These are phyloP conservation scores for Entoloma clypeatum DNA, from an alignment of 1,284 basidiomycete species.

Conservation along the genomic window DNA sequence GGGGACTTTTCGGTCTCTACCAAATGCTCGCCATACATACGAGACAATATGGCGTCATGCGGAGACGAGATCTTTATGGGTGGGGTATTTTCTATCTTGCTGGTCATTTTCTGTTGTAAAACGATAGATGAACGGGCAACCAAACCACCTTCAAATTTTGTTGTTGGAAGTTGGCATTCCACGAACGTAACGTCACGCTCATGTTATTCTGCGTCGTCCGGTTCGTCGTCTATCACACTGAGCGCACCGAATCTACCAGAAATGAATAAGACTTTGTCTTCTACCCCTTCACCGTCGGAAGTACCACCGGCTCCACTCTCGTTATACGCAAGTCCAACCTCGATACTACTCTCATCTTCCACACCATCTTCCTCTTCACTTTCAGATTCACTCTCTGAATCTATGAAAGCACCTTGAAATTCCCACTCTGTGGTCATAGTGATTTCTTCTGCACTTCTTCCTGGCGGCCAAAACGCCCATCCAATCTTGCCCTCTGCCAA, in stretches of 20 bases:
- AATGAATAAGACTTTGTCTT: conserved; percentile 11
- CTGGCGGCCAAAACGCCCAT: conserved; percentile 85
- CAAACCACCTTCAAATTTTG: no score
- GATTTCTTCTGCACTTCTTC: conserved; percentile 30
- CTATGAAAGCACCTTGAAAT: conserved; percentile 58
- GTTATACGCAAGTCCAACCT: conserved; percentile 17
- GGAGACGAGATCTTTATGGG: conserved; percentile 41
- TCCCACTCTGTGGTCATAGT: conserved; percentile 23
- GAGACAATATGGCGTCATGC: conserved; percentile 58
- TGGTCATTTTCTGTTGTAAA: conserved; percentile 3
- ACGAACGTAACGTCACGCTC: conserved; percentile 7
- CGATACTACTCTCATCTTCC: conserved; percentile 28
- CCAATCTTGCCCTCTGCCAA: conserved; percentile 75
- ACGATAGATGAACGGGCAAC: no score
- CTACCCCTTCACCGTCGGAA: conserved; percentile 20
- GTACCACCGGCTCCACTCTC: conserved; percentile 28
- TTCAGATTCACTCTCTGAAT: conserved; percentile 26
- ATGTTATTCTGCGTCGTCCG: conserved; percentile 24
- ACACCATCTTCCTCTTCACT: conserved; percentile 27
- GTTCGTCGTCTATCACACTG: conserved; percentile 26
- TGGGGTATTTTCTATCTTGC: no score
- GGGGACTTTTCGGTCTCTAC: conserved; percentile 11
- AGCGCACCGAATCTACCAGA: conserved; percentile 39
- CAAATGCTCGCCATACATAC: conserved; percentile 35
- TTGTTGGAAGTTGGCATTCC: no score